Conservation (phyloP, 2,329 filamentous ascomycete species). For the Epichloe uncinata region DNA sequence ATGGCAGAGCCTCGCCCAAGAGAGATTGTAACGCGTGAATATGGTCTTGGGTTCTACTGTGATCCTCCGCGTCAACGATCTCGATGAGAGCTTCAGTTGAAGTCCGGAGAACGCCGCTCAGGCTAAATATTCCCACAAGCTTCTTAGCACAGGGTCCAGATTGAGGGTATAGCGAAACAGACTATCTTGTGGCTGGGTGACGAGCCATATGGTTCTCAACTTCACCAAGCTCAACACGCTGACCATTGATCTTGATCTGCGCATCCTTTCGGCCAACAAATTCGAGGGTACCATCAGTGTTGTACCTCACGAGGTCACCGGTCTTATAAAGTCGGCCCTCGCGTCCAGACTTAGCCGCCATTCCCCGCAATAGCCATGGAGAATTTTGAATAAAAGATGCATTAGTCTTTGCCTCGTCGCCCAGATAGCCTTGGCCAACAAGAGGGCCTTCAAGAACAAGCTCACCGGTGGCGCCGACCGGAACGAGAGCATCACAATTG, state of each 20-base stretch:
- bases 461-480: slow-evolving; percentile 19
- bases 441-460: slow-evolving; percentile 28
- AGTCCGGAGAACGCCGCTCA: background rate
- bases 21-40: slow-evolving; percentile 5
- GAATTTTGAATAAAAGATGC: slow-evolving; percentile 31
- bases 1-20: slow-evolving; percentile 1
- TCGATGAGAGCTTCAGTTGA: background rate
- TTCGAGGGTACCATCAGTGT: slow-evolving; percentile 16
- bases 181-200: background rate
- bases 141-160: background rate
- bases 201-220: slow-evolving; percentile 9
- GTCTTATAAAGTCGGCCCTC: slow-evolving; percentile 19
- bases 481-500: slow-evolving; percentile 12
- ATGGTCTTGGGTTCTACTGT: slow-evolving; percentile 1
- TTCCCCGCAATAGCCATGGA: slow-evolving; percentile 17
- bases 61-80: background rate
- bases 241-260: slow-evolving; percentile 39
- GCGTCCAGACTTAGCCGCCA: slow-evolving; percentile 14
- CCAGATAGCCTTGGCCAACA: slow-evolving; percentile 35
- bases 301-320: slow-evolving; percentile 19
- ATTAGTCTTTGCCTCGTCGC: slow-evolving; percentile 29
- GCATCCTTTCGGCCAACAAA: slow-evolving; percentile 29
- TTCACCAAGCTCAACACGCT: slow-evolving; percentile 27
- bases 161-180: background rate
- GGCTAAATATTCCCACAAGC: slow-evolving; percentile 1